Evolutionary conservation across 306 rosid species (phyloP).

Genomic region (Prosopis cineraria): DNA sequence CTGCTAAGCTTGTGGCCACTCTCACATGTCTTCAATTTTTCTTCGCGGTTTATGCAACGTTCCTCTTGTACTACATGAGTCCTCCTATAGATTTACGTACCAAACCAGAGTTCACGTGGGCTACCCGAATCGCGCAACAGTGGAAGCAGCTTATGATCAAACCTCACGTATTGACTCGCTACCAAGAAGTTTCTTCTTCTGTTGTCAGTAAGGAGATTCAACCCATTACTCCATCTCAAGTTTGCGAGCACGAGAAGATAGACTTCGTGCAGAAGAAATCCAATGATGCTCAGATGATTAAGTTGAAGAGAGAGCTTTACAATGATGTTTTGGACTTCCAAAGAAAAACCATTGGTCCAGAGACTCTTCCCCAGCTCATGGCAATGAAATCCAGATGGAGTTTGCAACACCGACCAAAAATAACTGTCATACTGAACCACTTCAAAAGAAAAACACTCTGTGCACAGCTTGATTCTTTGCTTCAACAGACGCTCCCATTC

Average conservation of each 20-base stretch:
- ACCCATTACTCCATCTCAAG: conserved; percentile 46
- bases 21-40: conserved; percentile 87
- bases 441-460: conserved; percentile 96
- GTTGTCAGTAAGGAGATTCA: conserved; percentile 41
- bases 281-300: conserved; percentile 77
- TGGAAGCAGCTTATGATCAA: conserved; percentile 70
- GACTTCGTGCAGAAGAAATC: conserved; percentile 94
- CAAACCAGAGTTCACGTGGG: conserved; percentile 83
- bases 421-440: conserved; percentile 83
- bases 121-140: conserved; percentile 74
- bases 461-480: conserved; percentile 82
- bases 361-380: conserved; percentile 77
- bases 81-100: conserved; percentile 77
- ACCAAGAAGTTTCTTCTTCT: conserved; percentile 61
- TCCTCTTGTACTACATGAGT: conserved; percentile 83
- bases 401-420: conserved; percentile 54
- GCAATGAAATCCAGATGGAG: conserved; percentile 88
- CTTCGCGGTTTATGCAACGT: conserved; percentile 88
- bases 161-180: conserved; percentile 63
- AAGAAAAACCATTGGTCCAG: conserved; percentile 52
- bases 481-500: conserved; percentile 80
- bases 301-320: conserved; percentile 77
- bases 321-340: conserved; percentile 67
- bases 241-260: conserved; percentile 80
- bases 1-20: conserved; percentile 62